phyloP scores from a whole-genome alignment of 164 flowering plant species.

The Pachysandra terminalis region DNA sequence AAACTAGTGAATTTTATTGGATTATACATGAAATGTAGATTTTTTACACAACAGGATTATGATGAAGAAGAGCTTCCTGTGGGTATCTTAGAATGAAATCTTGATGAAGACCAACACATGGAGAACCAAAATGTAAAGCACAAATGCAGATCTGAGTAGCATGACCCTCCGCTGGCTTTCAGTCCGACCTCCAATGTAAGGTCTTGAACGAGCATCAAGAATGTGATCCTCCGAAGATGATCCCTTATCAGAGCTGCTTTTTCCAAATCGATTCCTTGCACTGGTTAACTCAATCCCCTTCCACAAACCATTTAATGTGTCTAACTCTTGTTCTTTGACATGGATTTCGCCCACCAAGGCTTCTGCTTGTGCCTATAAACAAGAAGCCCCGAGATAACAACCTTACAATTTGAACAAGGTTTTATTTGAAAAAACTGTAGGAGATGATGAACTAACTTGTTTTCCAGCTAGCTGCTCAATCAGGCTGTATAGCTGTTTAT shows the following conservation, averaged over 20 bases:
- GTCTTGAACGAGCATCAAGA: slow-evolving; percentile 34
- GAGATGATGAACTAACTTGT: slow-evolving; percentile 54
- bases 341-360: slow-evolving; percentile 63
- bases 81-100: slow-evolving; percentile 55
- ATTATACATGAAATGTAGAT: neutral
- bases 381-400: neutral
- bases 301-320: slow-evolving; percentile 53
- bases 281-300: slow-evolving; percentile 39
- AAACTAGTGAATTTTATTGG: neutral
- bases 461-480: slow-evolving; percentile 82
- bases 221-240: slow-evolving; percentile 41
- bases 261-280: slow-evolving; percentile 62
- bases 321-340: slow-evolving; percentile 75
- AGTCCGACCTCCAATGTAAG: slow-evolving; percentile 30
- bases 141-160: slow-evolving; percentile 76
- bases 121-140: slow-evolving; percentile 70
- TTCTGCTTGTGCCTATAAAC: slow-evolving; percentile 85
- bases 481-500: slow-evolving; percentile 88
- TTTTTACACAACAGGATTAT: neutral
- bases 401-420: neutral
- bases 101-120: slow-evolving; percentile 84
- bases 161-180: slow-evolving; percentile 61
- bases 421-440: neutral
- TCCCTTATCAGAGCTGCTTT: slow-evolving; percentile 36
- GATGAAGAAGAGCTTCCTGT: neutral